Conservation (phyloP, 2,329 filamentous ascomycete species). For the Bertia moriformis region DNA sequence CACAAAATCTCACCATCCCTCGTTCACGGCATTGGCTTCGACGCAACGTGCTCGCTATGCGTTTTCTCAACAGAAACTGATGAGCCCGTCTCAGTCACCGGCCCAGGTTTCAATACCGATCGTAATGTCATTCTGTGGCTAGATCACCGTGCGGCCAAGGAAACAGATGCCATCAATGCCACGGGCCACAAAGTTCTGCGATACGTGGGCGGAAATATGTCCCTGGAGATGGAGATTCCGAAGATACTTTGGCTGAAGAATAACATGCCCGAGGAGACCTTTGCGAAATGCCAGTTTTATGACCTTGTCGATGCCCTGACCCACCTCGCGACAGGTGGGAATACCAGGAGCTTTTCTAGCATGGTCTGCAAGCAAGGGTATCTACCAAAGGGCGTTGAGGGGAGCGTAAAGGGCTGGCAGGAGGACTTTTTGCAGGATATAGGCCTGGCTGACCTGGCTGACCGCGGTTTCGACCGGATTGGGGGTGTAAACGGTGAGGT, state of each 20-base stretch:
- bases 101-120: slow-evolving; percentile 72
- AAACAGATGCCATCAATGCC: slow-evolving; percentile 85
- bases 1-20: slow-evolving; percentile 62
- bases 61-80: slow-evolving; percentile 83
- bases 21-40: slow-evolving; percentile 86
- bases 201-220: slow-evolving; percentile 98
- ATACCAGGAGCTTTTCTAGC: slow-evolving; percentile 86
- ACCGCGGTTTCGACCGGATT: slow-evolving; percentile 83
- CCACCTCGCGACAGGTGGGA: slow-evolving; percentile 81
- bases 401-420: slow-evolving; percentile 96
- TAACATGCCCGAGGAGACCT: slow-evolving; percentile 84
- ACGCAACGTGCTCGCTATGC: slow-evolving; percentile 92
- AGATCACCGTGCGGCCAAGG: slow-evolving; percentile 79
- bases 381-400: slow-evolving; percentile 87
- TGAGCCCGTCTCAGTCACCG: slow-evolving; percentile 80
- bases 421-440: slow-evolving; percentile 82
- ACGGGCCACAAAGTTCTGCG: slow-evolving; percentile 84
- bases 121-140: slow-evolving; percentile 96
- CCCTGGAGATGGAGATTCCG: slow-evolving; percentile 98
- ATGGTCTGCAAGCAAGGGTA: slow-evolving; percentile 95
- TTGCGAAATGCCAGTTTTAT: slow-evolving; percentile 90
- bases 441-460: slow-evolving; percentile 67
- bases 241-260: slow-evolving; percentile 98
- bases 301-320: slow-evolving; percentile 86
- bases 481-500: slow-evolving; percentile 92